Evolutionary conservation across 2,329 filamentous ascomycete species (phyloP), one percentile per base, ranked within the genome.

Genomic region (Penicillium sp.): DNA sequence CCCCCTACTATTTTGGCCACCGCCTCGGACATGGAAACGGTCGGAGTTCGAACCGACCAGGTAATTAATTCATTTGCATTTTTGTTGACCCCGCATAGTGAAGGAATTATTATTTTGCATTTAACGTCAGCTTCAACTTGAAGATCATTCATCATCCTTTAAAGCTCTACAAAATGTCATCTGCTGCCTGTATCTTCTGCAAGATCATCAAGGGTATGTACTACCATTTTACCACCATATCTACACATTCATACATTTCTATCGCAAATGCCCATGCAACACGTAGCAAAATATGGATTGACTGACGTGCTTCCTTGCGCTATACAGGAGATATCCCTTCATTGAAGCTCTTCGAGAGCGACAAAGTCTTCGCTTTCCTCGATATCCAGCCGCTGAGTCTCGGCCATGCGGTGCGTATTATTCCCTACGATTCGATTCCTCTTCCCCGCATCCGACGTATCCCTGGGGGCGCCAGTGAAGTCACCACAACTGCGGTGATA

Each of bases 261-360:
- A 23, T 42, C 15, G 21, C 25, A 23, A 23, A 15, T 32, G 16
- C 34, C 16, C 18, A 21, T 4, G 32, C 29, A 10, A 32, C 35
- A 51, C 34, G 27, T 56, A 25, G 18, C 49, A 35, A 37, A 46
- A 25, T 23, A 41, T 31, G 25, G 7, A 5, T 47, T 35, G 32
- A 44, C 50, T 57, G 42, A 61, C 52, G 41, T 8, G 12, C 13
- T n/a, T 27, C 29, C 16, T 40, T 4, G 9, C 4, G 13, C 25
- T 39, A 31, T 39, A 57, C 66, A 97, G 92, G 92, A 63, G 93
- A 97, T 59, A 97, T 99, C 73, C 94, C 94, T 46, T 93, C 86
- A 65, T 88, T 97, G 81, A 99, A 97, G 83, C 86, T 99, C 76
- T 92, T 90, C 72, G 94, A 99, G 78, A 94, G 85, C 67, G 89